These are phyloP conservation scores for Fusarium xylarioides DNA, from an alignment of 2,329 filamentous ascomycete genomes.

Conservation along the genomic window DNA sequence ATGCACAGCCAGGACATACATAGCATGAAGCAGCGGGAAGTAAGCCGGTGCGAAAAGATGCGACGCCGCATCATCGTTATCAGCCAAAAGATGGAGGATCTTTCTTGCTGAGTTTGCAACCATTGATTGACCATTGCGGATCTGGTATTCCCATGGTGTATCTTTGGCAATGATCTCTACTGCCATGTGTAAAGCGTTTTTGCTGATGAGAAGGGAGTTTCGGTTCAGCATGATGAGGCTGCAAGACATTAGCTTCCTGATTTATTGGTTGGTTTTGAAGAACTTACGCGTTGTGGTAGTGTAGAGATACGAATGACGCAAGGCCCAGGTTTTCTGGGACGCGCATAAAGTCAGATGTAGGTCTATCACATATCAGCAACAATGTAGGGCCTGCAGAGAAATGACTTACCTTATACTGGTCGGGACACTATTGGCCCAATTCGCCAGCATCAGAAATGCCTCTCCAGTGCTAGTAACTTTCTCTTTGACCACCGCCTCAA, in stretches of 20 bases:
- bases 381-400: fast-evolving
- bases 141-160: background rate
- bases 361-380: background rate
- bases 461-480: background rate
- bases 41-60: background rate
- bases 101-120: slow-evolving; percentile 1
- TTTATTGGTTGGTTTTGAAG: fast-evolving
- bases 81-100: background rate
- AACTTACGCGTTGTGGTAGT: slow-evolving; percentile 5
- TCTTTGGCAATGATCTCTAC: slow-evolving; percentile 6
- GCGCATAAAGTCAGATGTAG: background rate
- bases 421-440: background rate
- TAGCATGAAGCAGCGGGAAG: background rate
- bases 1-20: slow-evolving; percentile 1
- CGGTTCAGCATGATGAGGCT: slow-evolving; percentile 3
- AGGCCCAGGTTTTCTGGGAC: background rate
- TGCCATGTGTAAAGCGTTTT: background rate
- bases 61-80: background rate
- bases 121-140: slow-evolving; percentile 7
- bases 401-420: background rate
- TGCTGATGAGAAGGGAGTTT: background rate
- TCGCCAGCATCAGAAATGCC: background rate
- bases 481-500: background rate
- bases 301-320: background rate
- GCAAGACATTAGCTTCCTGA: fast-evolving